Evolutionary conservation across 345 rosid species (phyloP).

Genomic region (Acer negundo): DNA sequence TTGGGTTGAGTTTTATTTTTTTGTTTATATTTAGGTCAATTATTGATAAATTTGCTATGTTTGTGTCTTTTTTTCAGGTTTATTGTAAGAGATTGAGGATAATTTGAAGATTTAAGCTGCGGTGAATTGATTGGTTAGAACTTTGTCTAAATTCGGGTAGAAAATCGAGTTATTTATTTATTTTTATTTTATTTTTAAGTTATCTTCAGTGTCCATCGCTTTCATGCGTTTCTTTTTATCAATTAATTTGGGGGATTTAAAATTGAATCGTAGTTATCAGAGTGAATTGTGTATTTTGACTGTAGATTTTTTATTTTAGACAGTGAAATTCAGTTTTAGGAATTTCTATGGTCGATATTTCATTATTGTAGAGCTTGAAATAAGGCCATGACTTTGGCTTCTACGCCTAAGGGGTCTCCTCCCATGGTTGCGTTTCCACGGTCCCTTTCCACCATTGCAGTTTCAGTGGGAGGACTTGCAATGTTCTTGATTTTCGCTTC

Average conservation of each 20-base stretch:
- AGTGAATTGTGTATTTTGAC: neutral
- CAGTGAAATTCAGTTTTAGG: neutral
- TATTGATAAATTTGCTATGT: neutral
- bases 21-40: neutral
- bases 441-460: slow-evolving; percentile 54
- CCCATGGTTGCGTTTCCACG: slow-evolving; percentile 49
- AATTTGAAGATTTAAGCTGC: neutral
- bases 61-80: neutral
- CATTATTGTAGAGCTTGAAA: slow-evolving; percentile 5
- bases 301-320: neutral
- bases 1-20: neutral
- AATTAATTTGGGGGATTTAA: neutral
- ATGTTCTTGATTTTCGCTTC: slow-evolving; percentile 68
- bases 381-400: slow-evolving; percentile 50
- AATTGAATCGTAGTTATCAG: neutral
- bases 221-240: neutral
- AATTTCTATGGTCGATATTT: neutral
- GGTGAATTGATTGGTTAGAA: neutral
- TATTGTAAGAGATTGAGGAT: neutral
- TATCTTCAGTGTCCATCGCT: neutral
- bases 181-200: no score
- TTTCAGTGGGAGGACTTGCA: slow-evolving; percentile 65
- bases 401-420: slow-evolving; percentile 55
- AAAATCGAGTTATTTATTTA: neutral
- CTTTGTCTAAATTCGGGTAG: neutral